phyloP scores from a whole-genome alignment of 164 flowering plant genomes.

The Hamamelis virginiana region DNA sequence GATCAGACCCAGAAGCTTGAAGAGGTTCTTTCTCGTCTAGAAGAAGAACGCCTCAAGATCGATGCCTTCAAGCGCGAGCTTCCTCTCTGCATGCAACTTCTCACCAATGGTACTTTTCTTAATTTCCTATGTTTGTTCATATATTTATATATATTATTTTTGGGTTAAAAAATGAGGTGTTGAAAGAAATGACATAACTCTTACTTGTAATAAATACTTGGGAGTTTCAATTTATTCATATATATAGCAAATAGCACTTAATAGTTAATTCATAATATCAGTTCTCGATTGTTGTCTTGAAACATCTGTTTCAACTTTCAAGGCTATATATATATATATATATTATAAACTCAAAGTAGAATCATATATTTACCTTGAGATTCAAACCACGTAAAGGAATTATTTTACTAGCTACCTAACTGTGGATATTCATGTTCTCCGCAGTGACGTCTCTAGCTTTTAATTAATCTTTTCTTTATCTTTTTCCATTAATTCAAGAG shows the following conservation, averaged over 20 bases:
- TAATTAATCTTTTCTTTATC: constrained; percentile 1
- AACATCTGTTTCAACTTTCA: no score
- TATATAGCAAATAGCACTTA: no score
- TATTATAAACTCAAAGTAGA: no score
- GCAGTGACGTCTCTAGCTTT: neutral
- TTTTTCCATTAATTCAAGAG: constrained; percentile 6
- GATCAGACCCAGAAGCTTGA: constrained; percentile 73
- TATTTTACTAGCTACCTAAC: neutral
- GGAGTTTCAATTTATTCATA: no score
- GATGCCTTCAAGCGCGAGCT: constrained; percentile 88
- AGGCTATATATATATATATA: no score
- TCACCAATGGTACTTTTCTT: constrained; percentile 53
- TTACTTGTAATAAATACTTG: no score
- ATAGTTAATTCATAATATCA: no score
- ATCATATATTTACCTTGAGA: neutral
- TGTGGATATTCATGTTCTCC: neutral
- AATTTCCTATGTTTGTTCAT: neutral
- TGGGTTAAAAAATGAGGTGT: no score
- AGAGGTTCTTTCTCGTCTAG: constrained; percentile 69
- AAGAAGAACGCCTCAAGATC: constrained; percentile 82
- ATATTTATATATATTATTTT: neutral
- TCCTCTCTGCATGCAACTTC: constrained; percentile 92
- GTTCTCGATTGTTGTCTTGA: no score
- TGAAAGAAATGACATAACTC: no score
- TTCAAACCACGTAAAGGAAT: constrained; percentile 3